Evolutionary conservation across 2,329 filamentous ascomycete genomes (phyloP).

Genomic region (Pseudogymnoascus sp.): DNA sequence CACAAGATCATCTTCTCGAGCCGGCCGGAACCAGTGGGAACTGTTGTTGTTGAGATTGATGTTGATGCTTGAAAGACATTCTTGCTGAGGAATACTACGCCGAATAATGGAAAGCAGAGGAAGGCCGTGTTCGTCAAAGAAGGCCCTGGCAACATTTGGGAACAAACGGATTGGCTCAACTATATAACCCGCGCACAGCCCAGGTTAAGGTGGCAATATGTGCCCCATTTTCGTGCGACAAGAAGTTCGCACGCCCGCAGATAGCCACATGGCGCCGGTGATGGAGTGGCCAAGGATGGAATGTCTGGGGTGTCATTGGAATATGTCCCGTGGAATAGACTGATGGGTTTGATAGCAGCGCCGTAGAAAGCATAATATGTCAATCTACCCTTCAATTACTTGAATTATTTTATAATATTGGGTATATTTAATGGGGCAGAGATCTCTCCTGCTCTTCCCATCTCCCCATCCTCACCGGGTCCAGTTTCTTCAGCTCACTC

Average conservation of each 20-base stretch:
- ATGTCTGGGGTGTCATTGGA: not conserved
- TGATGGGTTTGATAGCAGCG: not conserved
- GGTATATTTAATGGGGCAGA: conserved; percentile 2
- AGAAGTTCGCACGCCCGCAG: not conserved
- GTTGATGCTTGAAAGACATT: not conserved
- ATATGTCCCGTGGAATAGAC: not conserved
- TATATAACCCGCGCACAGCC: no score
- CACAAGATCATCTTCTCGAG: conserved; percentile 79
- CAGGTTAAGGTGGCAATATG: not conserved
- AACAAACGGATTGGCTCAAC: not conserved
- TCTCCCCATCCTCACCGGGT: conserved; percentile 27
- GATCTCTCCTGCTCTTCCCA: conserved; percentile 21
- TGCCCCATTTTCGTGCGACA: not conserved
- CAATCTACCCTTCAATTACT: not conserved
- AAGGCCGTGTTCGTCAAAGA: not conserved
- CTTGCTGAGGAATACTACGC: not conserved
- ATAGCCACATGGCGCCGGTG: not conserved
- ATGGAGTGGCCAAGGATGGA: not conserved
- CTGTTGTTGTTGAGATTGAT: not conserved
- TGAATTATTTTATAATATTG: not conserved
- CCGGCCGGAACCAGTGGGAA: conserved; percentile 74
- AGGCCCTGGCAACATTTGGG: not conserved
- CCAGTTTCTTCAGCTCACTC: conserved; percentile 24
- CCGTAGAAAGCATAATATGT: not conserved
- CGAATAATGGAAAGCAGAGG: not conserved